phyloP scores from a whole-genome alignment of 2,329 filamentous ascomycete genomes.

The Aspergillus sp. region DNA sequence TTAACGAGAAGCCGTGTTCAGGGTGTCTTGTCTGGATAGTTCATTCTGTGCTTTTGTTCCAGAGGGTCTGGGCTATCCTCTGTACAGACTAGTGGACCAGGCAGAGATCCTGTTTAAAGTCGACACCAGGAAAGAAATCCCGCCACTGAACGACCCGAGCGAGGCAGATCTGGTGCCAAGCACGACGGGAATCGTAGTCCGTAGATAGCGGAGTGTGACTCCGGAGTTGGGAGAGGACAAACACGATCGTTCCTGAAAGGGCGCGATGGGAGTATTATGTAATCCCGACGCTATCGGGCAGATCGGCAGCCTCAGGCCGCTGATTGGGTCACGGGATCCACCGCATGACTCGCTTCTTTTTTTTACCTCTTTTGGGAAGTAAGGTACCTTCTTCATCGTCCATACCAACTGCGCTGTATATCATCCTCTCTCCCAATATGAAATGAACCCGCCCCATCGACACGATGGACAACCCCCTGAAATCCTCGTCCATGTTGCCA shows the following conservation, averaged over 20 bases:
- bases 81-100: not conserved
- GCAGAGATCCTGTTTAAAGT: not conserved
- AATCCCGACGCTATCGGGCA: not conserved
- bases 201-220: too few species aligned
- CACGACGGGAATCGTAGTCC: not conserved
- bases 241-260: not conserved
- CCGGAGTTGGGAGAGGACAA: not conserved
- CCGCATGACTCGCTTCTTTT: slow-evolving; percentile 4
- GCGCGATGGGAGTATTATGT: not conserved
- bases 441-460: not conserved
- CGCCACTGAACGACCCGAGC: not conserved
- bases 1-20: too few species aligned
- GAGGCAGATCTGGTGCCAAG: not conserved
- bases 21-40: not conserved
- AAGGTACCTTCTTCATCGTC: too few species aligned
- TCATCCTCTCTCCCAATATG: not conserved
- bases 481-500: slow-evolving; percentile 43
- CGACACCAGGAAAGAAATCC: not conserved
- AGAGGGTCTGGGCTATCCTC: too few species aligned
- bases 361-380: too few species aligned
- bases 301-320: slow-evolving; percentile 4
- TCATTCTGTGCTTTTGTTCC: not conserved
- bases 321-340: not conserved
- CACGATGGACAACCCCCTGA: slow-evolving; percentile 17
- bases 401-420: not conserved